Base-by-base conservation (phyloP, 179 eudicot genomes). In the Amaranthus tricolor region DNA sequence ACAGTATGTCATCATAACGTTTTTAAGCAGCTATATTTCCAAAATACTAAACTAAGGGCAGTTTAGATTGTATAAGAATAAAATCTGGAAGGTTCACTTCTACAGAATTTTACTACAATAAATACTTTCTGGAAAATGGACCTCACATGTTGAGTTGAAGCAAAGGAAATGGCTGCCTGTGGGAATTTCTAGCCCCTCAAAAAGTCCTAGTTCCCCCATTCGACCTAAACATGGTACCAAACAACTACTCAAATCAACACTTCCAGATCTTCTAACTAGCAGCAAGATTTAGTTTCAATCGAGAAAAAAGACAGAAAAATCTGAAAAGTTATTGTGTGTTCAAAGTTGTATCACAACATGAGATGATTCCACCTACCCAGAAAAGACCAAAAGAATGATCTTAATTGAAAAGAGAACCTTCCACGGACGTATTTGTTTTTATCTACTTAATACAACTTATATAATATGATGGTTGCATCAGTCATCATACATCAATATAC, bases 401-500 rank as follows among this genome's bases (percentile, higher is more conserved):
- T 43, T n/a, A 17, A 65, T 9, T 62, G 31, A 61, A 61, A 43
- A 50, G 14, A 31, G 17, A 75, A 68, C 66, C 65, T 58, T 15
- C 58, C 59, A 49, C 15, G 16, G 61, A 59, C 54, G 7, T 1
- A 24, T 66, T 67, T 10, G 2, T 31, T 68, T 59, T 21, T 9
- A 48, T 16, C 44, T 49, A 60, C 11, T 51, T 31, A 2, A 47
- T 59, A 24, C 20, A 58, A 55, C 78, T 40, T 24, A 31, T 31
- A 6, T 20, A 68, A 66, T 58, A 21, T 68, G 60, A 53, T 52
- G 50, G 67, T 45, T 70, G 53, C 40, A 58, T 6, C 73, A 66
- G 54, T 66, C 71, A 66, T 47, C 70, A 66, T 66, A 8, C 71
- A 66, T 47, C 70, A 66, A 47, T 7, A 15, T 19, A 48, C 31